These are phyloP conservation scores for Ustilago nuda DNA, from an alignment of 1,284 basidiomycete genomes.

Conservation along the genomic window DNA sequence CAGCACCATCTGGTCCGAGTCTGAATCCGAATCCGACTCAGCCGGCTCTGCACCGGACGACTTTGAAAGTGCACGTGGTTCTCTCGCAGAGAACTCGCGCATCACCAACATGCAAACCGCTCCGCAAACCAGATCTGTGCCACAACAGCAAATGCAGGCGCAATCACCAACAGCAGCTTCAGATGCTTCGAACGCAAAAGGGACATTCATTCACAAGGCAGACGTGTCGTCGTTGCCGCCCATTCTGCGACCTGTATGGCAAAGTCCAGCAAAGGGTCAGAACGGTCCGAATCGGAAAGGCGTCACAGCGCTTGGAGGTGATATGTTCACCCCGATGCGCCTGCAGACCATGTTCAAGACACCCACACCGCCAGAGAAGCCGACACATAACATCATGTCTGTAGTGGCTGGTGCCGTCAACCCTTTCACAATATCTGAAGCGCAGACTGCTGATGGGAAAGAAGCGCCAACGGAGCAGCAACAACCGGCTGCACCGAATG, in stretches of 20 bases:
- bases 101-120: slow-evolving; percentile 38
- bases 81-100: slow-evolving; percentile 38
- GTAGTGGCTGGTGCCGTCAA: slow-evolving; percentile 8
- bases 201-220: slow-evolving; percentile 63
- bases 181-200: slow-evolving; percentile 33
- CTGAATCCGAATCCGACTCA: slow-evolving; percentile 28
- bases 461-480: not conserved
- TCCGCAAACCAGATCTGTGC: slow-evolving; percentile 20
- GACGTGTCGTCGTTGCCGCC: slow-evolving; percentile 62
- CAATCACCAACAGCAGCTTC: slow-evolving; percentile 26
- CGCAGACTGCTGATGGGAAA: not conserved
- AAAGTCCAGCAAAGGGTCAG: slow-evolving; percentile 47
- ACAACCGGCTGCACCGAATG: not conserved
- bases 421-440: slow-evolving; percentile 20
- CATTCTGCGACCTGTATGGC: slow-evolving; percentile 62
- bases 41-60: slow-evolving; percentile 36
- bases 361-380: slow-evolving; percentile 49
- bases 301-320: slow-evolving; percentile 55
- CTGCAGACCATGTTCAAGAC: slow-evolving; percentile 66
- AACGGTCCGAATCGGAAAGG: slow-evolving; percentile 26
- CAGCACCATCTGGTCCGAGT: slow-evolving; percentile 49
- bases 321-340: slow-evolving; percentile 66
- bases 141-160: slow-evolving; percentile 14
- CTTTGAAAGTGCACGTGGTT: slow-evolving; percentile 47
- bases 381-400: slow-evolving; percentile 27